phyloP scores from a whole-genome alignment of 2,329 filamentous ascomycete genomes.

The Ambrosiella xylebori region DNA sequence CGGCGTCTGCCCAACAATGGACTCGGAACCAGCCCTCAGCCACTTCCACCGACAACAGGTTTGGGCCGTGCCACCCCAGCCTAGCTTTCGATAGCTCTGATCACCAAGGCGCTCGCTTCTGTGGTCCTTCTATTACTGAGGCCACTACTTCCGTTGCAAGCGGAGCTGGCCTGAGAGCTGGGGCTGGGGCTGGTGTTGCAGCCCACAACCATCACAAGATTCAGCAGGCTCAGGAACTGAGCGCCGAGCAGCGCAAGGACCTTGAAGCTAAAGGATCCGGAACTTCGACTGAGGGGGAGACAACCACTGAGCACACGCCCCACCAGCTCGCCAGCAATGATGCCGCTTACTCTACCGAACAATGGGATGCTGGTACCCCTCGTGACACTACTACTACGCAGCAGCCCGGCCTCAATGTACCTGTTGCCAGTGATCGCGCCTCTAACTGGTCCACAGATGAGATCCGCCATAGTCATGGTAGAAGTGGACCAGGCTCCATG shows the following conservation, averaged over 20 bases:
- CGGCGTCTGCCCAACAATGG: background rate
- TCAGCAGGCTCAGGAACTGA: background rate
- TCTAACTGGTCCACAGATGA: constrained; percentile 12
- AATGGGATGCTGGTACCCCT: constrained; percentile 5
- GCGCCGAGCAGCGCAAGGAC: background rate
- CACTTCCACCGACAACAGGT: background rate
- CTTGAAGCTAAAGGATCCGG: constrained; percentile 3
- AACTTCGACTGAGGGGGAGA: background rate
- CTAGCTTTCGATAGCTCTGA: background rate
- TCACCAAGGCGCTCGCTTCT: background rate
- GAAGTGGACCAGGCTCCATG: background rate
- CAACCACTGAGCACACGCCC: background rate
- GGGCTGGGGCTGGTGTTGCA: background rate
- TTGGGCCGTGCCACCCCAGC: background rate
- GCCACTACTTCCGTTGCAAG: background rate
- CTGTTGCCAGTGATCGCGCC: constrained; percentile 1
- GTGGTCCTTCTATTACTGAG: background rate
- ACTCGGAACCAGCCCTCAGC: background rate
- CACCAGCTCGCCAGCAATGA: constrained; percentile 1
- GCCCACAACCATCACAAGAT: constrained; percentile 1
- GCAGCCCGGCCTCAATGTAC: background rate
- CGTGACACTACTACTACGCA: background rate
- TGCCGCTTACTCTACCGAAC: background rate
- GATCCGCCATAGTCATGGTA: constrained; percentile 4
- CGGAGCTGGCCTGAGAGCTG: background rate